A percentile compares a stretch with the other conserved stretches of the same genome.
Conservation (phyloP, 768 basidiomycete species). For the Krasilnikovozyma curviuscula region DNA sequence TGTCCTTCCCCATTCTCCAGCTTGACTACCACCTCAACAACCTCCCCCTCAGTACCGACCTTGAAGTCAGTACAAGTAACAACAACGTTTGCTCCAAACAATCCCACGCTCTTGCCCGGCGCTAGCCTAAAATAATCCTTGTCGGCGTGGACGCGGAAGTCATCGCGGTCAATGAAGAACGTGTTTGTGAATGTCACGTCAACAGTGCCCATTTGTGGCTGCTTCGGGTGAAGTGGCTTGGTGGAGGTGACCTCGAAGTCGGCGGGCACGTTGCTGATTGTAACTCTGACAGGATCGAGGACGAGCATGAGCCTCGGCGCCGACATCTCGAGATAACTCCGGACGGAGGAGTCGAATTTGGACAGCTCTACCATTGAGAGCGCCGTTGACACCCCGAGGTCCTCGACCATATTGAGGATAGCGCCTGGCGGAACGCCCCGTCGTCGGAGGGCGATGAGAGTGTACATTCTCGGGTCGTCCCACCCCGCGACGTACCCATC, state of each 20-base stretch:
- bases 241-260: slow-evolving; percentile 66
- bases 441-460: slow-evolving; percentile 81
- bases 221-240: slow-evolving; percentile 86
- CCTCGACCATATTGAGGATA: slow-evolving; percentile 76
- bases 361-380: slow-evolving; percentile 62
- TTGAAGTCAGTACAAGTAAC: slow-evolving; percentile 84
- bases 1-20: slow-evolving; percentile 25
- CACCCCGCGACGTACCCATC: slow-evolving; percentile 70
- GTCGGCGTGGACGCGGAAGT: slow-evolving; percentile 79
- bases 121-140: slow-evolving; percentile 94
- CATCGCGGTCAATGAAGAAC: slow-evolving; percentile 67
- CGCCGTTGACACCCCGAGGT: slow-evolving; percentile 79
- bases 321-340: slow-evolving; percentile 70
- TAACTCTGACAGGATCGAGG: slow-evolving; percentile 69
- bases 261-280: slow-evolving; percentile 72
- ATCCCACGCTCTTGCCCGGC: slow-evolving; percentile 88
- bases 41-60: slow-evolving; percentile 50
- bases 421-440: slow-evolving; percentile 95
- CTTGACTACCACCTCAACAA: slow-evolving; percentile 57
- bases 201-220: slow-evolving; percentile 64
- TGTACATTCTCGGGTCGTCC: slow-evolving; percentile 96
- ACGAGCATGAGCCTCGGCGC: slow-evolving; percentile 85
- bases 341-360: slow-evolving; percentile 75
- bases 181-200: slow-evolving; percentile 68
- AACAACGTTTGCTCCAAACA: slow-evolving; percentile 80